Evolutionary conservation across 768 basidiomycete species (phyloP).

Genomic region (Lentinula sp.): DNA sequence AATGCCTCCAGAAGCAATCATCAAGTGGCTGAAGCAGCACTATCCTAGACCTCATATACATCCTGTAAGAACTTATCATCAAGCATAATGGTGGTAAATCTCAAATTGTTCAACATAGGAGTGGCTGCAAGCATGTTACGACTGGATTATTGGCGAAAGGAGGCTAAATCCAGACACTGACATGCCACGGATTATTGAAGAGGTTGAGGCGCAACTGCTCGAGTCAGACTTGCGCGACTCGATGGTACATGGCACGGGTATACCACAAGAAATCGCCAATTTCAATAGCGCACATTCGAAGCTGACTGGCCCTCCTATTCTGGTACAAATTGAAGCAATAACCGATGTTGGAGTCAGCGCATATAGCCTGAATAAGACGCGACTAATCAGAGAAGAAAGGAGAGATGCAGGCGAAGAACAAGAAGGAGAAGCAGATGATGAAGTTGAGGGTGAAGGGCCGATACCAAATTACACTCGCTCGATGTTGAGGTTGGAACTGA

Average conservation of each 20-base stretch:
- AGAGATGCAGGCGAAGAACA: slow-evolving; percentile 49
- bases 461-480: slow-evolving; percentile 78
- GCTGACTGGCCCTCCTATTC: slow-evolving; percentile 41
- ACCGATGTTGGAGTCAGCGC: slow-evolving; percentile 85
- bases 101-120: slow-evolving; percentile 35
- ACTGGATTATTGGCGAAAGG: slow-evolving; percentile 50
- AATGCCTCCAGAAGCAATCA: slow-evolving; percentile 28
- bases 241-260: slow-evolving; percentile 63
- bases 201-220: slow-evolving; percentile 62
- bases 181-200: slow-evolving; percentile 44
- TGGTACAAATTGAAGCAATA: slow-evolving; percentile 73
- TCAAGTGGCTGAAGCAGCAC: slow-evolving; percentile 44
- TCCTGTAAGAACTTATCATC: slow-evolving; percentile 33
- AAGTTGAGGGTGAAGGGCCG: slow-evolving; percentile 63
- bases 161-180: slow-evolving; percentile 38
- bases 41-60: slow-evolving; percentile 64
- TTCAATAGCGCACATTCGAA: slow-evolving; percentile 23
- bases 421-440: slow-evolving; percentile 49
- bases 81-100: not conserved
- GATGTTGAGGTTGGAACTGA: slow-evolving; percentile 71
- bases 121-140: slow-evolving; percentile 72
- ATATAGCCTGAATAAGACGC: slow-evolving; percentile 66
- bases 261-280: slow-evolving; percentile 39
- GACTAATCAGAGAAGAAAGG: slow-evolving; percentile 59
- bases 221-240: slow-evolving; percentile 70